phyloP scores from a whole-genome alignment of 129 eudicot genomes.

The Logfia minima region DNA sequence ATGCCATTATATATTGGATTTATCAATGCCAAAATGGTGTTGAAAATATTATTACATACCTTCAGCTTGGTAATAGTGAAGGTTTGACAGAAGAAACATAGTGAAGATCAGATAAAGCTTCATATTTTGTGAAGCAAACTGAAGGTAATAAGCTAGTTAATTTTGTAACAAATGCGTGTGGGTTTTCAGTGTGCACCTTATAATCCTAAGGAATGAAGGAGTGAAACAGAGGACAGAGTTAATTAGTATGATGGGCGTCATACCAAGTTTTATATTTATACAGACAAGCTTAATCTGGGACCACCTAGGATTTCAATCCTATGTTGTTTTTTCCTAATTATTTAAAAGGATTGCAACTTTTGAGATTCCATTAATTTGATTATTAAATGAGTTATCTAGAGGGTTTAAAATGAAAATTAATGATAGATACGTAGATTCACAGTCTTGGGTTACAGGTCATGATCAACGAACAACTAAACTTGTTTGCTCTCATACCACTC shows the following conservation, averaged over 20 bases:
- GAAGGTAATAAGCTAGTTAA: background rate
- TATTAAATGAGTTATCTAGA: slow-evolving; percentile 1
- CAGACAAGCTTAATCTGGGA: slow-evolving; percentile 27
- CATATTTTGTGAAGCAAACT: slow-evolving; percentile 30
- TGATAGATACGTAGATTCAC: too few species aligned
- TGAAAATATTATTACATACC: slow-evolving; percentile 38
- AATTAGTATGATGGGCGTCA: background rate
- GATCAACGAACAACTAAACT: too few species aligned
- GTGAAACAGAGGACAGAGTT: background rate
- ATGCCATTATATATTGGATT: background rate
- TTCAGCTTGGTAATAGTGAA: slow-evolving; percentile 39
- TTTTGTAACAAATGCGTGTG: too few species aligned
- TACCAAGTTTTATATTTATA: slow-evolving; percentile 6
- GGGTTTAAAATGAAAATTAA: background rate
- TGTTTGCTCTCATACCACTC: too few species aligned
- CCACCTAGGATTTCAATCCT: background rate
- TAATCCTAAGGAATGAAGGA: too few species aligned
- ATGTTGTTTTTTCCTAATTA: background rate
- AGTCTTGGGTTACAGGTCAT: too few species aligned
- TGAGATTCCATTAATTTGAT: background rate
- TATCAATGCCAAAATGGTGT: background rate
- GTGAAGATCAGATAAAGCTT: slow-evolving; percentile 37
- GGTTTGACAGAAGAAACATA: slow-evolving; percentile 41
- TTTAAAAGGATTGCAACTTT: slow-evolving; percentile 11
- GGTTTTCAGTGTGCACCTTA: too few species aligned